A percentile compares a stretch with the other conserved stretches of the same genome.
phyloP scores from a whole-genome alignment of 1,284 basidiomycete genomes.

The Trichosporon asahii region DNA sequence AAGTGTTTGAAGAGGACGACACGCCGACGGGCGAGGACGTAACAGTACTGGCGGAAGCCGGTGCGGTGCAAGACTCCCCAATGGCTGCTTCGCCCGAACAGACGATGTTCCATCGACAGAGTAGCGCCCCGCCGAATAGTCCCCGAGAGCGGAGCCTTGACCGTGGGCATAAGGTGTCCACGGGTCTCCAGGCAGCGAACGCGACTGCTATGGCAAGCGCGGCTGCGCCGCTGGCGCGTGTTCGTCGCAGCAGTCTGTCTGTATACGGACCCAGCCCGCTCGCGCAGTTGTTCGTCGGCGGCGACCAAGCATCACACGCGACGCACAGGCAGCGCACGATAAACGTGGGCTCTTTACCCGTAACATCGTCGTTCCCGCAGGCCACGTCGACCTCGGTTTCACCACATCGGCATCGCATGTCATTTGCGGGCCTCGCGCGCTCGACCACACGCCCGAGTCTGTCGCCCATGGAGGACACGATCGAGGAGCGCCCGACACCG shows the following conservation, averaged over 20 bases:
- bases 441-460: constrained; percentile 12
- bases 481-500: constrained; percentile 4
- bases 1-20: constrained; percentile 38
- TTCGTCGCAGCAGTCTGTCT: constrained; percentile 35
- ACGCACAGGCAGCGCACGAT: constrained; percentile 5
- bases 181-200: constrained; percentile 11
- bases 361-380: constrained; percentile 10
- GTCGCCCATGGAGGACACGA: background rate
- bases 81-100: constrained; percentile 14
- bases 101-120: constrained; percentile 6
- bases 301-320: background rate
- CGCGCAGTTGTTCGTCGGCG: constrained; percentile 45
- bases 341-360: constrained; percentile 19
- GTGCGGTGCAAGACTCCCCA: constrained; percentile 12
- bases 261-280: constrained; percentile 47
- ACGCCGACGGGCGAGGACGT: constrained; percentile 15
- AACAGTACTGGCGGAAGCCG: constrained; percentile 21
- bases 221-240: constrained; percentile 16
- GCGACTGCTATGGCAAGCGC: background rate
- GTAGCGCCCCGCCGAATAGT: background rate
- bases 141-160: background rate
- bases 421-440: background rate
- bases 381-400: background rate
- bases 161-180: constrained; percentile 12
- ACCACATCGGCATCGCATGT: background rate